Conservation (phyloP, 768 basidiomycete genomes). For the Leucocoprinus sp. region DNA sequence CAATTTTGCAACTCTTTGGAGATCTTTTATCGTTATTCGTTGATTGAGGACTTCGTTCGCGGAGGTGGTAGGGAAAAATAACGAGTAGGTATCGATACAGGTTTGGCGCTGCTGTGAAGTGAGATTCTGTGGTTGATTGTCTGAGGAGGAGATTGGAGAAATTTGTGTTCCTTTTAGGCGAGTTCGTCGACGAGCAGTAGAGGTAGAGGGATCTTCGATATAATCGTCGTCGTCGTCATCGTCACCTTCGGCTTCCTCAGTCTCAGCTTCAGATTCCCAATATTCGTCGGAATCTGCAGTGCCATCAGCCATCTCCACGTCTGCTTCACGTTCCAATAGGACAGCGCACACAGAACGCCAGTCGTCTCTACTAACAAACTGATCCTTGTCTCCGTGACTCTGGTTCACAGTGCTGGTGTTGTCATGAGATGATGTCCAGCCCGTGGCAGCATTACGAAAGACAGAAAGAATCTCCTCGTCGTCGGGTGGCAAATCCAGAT, state of each 20-base stretch:
- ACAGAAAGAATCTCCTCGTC: slow-evolving; percentile 67
- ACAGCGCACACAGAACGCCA: slow-evolving; percentile 79
- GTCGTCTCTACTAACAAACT: slow-evolving; percentile 52
- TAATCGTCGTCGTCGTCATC: slow-evolving; percentile 19
- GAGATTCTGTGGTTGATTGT: slow-evolving; percentile 20
- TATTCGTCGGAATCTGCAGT: slow-evolving; percentile 14
- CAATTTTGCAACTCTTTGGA: slow-evolving; percentile 49
- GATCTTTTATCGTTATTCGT: slow-evolving; percentile 58
- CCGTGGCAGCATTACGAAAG: slow-evolving; percentile 68
- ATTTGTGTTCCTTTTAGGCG: slow-evolving; percentile 7
- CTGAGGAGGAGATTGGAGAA: slow-evolving; percentile 1
- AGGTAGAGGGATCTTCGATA: slow-evolving; percentile 17
- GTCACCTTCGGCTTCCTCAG: slow-evolving; percentile 19
- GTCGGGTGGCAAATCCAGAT: slow-evolving; percentile 59
- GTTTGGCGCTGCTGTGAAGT: slow-evolving; percentile 45
- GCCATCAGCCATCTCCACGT: slow-evolving; percentile 7
- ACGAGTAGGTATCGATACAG: slow-evolving; percentile 51
- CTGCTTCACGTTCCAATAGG: slow-evolving; percentile 41
- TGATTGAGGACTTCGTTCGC: slow-evolving; percentile 39
- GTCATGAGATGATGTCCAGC: slow-evolving; percentile 42
- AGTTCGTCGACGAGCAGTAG: slow-evolving; percentile 16
- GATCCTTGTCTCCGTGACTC: slow-evolving; percentile 17
- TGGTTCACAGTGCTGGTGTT: slow-evolving; percentile 10
- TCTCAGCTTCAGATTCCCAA: slow-evolving; percentile 23
- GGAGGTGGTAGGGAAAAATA: slow-evolving; percentile 62